A percentile compares a stretch with the other conserved stretches of the same genome.
phyloP scores from a whole-genome alignment of 2,329 filamentous ascomycete genomes.

The Colletotrichum filicis region DNA sequence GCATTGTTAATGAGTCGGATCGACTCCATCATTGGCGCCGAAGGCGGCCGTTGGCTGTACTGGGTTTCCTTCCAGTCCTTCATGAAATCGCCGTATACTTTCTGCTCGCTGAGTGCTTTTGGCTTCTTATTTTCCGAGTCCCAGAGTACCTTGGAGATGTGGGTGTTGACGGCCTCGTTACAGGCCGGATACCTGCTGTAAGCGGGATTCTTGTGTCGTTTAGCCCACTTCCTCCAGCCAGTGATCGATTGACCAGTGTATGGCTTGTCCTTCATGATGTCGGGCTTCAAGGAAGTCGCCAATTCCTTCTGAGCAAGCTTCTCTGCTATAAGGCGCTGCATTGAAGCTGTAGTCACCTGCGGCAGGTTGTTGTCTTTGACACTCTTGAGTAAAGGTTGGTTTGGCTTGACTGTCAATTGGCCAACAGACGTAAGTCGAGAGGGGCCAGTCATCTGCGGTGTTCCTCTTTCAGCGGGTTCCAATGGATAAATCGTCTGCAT shows the following conservation, averaged over 20 bases:
- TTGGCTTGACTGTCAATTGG: not conserved
- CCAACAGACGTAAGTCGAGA: not conserved
- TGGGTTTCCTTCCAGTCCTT: not conserved
- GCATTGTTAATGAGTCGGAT: not conserved
- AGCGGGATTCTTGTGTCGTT: not conserved
- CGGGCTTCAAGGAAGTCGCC: not conserved
- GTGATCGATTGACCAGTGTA: not conserved
- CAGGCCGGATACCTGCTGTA: not conserved
- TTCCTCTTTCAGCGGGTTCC: no score
- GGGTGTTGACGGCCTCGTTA: not conserved
- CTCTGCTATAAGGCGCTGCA: not conserved
- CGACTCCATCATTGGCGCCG: not conserved
- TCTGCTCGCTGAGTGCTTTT: not conserved
- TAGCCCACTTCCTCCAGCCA: conserved; percentile 2
- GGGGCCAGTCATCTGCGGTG: not conserved
- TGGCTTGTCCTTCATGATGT: not conserved
- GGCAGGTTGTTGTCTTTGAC: not conserved
- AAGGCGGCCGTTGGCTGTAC: not conserved
- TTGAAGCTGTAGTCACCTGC: not conserved
- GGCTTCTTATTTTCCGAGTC: not conserved
- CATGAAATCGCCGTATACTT: not conserved
- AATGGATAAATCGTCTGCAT: not conserved
- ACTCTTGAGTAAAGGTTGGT: not conserved
- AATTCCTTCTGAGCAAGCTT: not conserved
- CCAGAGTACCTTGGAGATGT: not conserved